phyloP scores from a whole-genome alignment of 2,329 filamentous ascomycete species.

The Neoarthrinium moseri region DNA sequence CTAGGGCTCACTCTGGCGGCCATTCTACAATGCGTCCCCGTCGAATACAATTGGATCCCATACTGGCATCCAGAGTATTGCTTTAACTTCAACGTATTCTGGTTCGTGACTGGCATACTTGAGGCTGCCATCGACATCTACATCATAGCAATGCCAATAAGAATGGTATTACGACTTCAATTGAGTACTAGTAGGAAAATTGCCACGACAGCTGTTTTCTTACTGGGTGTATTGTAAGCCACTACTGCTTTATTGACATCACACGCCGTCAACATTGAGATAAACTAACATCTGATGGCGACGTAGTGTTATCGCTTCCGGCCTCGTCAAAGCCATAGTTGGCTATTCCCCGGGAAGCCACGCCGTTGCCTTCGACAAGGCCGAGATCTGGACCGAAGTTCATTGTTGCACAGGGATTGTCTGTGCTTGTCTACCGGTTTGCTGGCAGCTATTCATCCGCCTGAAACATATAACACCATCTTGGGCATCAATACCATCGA shows the following conservation, averaged over 20 bases:
- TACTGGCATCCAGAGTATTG: constrained; percentile 19
- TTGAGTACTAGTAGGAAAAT: constrained; percentile 13
- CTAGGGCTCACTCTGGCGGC: constrained; percentile 18
- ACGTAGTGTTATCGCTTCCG: too few species aligned
- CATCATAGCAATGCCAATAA: constrained; percentile 17
- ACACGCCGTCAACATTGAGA: constrained; percentile 16
- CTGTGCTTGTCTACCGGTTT: constrained; percentile 17
- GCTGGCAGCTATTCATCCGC: constrained; percentile 11
- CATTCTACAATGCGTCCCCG: constrained; percentile 20
- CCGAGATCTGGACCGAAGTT: constrained; percentile 14
- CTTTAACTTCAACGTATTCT: constrained; percentile 19
- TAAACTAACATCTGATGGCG: too few species aligned
- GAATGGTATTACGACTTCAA: constrained; percentile 14
- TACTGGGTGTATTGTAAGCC: constrained; percentile 16
- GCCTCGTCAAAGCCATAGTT: too few species aligned
- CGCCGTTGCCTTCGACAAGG: constrained; percentile 12
- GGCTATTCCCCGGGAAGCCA: too few species aligned
- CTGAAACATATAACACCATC: too few species aligned
- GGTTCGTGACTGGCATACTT: constrained; percentile 14
- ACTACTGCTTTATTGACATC: constrained; percentile 11
- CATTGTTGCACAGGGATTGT: constrained; percentile 16
- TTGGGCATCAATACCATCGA: too few species aligned
- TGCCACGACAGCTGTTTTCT: constrained; percentile 13
- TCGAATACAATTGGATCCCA: constrained; percentile 18
- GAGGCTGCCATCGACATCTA: constrained; percentile 18